A percentile compares a stretch with the other conserved stretches of the same genome.
phyloP scores from a whole-genome alignment of 2,329 filamentous ascomycete genomes.

The Bisporella sp. region DNA sequence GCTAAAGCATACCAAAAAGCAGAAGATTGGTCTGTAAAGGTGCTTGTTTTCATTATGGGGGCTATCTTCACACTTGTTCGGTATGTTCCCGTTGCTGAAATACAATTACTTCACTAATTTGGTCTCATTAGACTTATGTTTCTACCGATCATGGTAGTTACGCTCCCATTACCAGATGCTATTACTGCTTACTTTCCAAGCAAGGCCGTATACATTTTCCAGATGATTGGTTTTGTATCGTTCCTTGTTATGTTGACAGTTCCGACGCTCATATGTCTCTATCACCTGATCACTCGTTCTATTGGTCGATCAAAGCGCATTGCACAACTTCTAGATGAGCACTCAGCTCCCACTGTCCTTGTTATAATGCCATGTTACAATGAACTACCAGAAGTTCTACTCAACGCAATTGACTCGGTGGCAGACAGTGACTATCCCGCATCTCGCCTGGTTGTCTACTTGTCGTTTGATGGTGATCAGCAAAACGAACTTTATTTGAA shows the following conservation, averaged over 20 bases:
- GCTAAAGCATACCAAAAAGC: conserved; percentile 85
- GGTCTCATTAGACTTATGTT: conserved; percentile 60
- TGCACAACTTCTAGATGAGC: conserved; percentile 76
- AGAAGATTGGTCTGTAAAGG: conserved; percentile 74
- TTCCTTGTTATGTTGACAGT: conserved; percentile 80
- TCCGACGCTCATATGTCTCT: conserved; percentile 90
- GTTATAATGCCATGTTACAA: conserved; percentile 97
- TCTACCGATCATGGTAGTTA: conserved; percentile 90
- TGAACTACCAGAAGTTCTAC: conserved; percentile 75
- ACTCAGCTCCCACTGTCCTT: conserved; percentile 85
- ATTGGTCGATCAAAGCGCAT: conserved; percentile 76
- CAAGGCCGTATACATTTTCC: conserved; percentile 62
- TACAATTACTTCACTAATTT: background rate
- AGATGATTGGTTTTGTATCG: conserved; percentile 95
- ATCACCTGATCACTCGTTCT: conserved; percentile 81
- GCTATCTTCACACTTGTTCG: conserved; percentile 67
- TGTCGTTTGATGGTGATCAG: conserved; percentile 88
- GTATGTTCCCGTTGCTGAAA: conserved; percentile 38
- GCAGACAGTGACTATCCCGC: conserved; percentile 91
- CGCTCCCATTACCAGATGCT: conserved; percentile 70
- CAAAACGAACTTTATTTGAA: conserved; percentile 85
- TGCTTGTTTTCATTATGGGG: conserved; percentile 71
- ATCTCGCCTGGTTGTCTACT: conserved; percentile 86
- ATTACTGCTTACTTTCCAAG: conserved; percentile 68
- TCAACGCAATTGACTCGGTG: conserved; percentile 84